phyloP scores from a whole-genome alignment of 2,329 filamentous ascomycete genomes.

The Penicillium sp. region DNA sequence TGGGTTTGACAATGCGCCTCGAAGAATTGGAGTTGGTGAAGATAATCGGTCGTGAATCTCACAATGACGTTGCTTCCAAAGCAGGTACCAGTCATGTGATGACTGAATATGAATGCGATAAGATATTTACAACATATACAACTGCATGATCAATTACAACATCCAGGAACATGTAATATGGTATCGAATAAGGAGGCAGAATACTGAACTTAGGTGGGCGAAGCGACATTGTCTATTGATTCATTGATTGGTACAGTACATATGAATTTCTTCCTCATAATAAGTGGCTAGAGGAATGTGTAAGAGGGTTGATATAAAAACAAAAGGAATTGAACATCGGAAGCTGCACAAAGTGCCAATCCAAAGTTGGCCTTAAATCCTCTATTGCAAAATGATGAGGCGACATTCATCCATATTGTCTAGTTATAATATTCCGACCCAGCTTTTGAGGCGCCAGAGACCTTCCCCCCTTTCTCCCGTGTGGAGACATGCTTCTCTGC shows the following conservation, averaged over 20 bases:
- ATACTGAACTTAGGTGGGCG: neutral
- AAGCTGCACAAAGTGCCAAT: no score
- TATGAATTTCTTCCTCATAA: no score
- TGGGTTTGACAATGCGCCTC: neutral
- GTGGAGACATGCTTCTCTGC: neutral
- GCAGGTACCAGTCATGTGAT: neutral
- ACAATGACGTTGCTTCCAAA: neutral
- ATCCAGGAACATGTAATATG: neutral
- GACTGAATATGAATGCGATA: neutral
- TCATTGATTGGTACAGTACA: no score
- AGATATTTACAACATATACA: neutral
- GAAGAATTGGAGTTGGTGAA: neutral
- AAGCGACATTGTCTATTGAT: neutral
- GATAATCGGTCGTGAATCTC: slow-evolving; percentile 1
- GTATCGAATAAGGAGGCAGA: neutral
- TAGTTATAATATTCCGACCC: no score
- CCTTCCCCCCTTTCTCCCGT: no score
- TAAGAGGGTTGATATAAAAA: no score
- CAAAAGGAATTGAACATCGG: no score
- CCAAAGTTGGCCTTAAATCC: no score
- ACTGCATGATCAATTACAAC: neutral
- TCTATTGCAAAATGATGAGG: no score
- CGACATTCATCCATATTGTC: no score
- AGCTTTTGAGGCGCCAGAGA: no score
- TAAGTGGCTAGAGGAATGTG: no score